These are phyloP conservation scores for Neophaeococcomyces aloes DNA, from an alignment of 2,329 filamentous ascomycete genomes.

Conservation along the genomic window DNA sequence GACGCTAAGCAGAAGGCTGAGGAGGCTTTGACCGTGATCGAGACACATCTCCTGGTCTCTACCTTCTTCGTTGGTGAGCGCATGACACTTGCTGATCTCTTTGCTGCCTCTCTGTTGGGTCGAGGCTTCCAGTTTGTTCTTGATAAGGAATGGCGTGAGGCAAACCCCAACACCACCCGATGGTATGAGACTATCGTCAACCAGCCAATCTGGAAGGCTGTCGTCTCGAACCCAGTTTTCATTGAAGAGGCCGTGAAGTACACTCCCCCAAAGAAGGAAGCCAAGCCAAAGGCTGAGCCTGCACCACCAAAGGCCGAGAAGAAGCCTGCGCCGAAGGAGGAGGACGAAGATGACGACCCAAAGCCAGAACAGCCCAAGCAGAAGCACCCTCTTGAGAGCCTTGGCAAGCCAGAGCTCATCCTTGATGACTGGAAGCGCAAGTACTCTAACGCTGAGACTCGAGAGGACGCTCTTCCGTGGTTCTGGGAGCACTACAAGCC, in stretches of 20 bases:
- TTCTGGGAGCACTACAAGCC: slow-evolving; percentile 97
- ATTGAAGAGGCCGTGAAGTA: slow-evolving; percentile 72
- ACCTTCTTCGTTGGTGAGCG: slow-evolving; percentile 98
- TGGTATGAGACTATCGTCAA: slow-evolving; percentile 94
- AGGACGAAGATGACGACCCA: slow-evolving; percentile 53
- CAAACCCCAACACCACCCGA: slow-evolving; percentile 76
- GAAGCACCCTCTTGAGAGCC: slow-evolving; percentile 88
- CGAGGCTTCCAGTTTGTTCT: slow-evolving; percentile 92
- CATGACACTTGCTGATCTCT: slow-evolving; percentile 91
- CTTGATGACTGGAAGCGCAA: slow-evolving; percentile 98
- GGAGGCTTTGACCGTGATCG: slow-evolving; percentile 61
- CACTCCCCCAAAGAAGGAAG: slow-evolving; percentile 61
- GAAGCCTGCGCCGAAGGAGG: slow-evolving; percentile 43
- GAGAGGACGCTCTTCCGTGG: slow-evolving; percentile 74
- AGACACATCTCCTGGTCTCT: slow-evolving; percentile 81
- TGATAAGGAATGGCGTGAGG: slow-evolving; percentile 74
- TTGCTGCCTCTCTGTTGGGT: slow-evolving; percentile 64
- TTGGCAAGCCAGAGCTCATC: slow-evolving; percentile 67
- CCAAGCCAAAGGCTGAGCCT: slow-evolving; percentile 57
- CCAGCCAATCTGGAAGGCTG: slow-evolving; percentile 79
- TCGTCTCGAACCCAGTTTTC: slow-evolving; percentile 64
- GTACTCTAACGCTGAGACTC: slow-evolving; percentile 93
- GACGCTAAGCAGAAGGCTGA: slow-evolving; percentile 59
- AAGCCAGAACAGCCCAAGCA: slow-evolving; percentile 62
- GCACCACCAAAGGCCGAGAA: slow-evolving; percentile 50